Conservation (phyloP, 2,329 filamentous ascomycete species). For the Phyllosticta citriasiana region DNA sequence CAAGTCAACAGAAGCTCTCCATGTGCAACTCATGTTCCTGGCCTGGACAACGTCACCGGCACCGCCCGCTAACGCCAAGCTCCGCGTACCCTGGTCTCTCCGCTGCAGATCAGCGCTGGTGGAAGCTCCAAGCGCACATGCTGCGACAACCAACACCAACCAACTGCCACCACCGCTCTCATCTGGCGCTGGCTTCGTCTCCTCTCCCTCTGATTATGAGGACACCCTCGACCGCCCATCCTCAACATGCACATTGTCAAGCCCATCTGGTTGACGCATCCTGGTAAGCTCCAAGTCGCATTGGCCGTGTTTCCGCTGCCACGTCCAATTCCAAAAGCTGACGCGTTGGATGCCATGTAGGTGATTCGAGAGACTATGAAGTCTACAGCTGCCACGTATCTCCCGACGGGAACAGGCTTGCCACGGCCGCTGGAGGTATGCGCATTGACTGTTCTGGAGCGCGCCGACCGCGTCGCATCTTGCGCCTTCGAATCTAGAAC, state of each 20-base stretch:
- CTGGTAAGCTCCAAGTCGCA: conserved; percentile 46
- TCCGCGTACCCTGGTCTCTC: background rate
- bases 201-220: conserved; percentile 9
- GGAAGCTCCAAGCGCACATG: conserved; percentile 5
- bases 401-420: conserved; percentile 81
- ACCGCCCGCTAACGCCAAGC: background rate
- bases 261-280: conserved; percentile 91
- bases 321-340: conserved; percentile 14
- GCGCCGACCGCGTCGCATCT: background rate
- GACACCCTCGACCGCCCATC: conserved; percentile 8
- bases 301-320: background rate
- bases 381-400: conserved; percentile 98
- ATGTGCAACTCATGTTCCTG: background rate
- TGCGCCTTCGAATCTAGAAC: conserved; percentile 14
- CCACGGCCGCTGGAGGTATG: conserved; percentile 85
- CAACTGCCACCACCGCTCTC: background rate
- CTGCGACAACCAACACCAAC: conserved; percentile 4
- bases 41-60: background rate
- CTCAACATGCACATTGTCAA: conserved; percentile 59
- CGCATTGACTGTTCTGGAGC: background rate
- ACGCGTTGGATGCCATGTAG: conserved; percentile 33
- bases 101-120: conserved; percentile 4
- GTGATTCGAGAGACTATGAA: conserved; percentile 96
- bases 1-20: background rate
- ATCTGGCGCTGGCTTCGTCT: background rate